These are phyloP conservation scores for Coemansia sp. DNA, from an alignment of 192 early-diverging fungal genomes.

Conservation along the genomic window DNA sequence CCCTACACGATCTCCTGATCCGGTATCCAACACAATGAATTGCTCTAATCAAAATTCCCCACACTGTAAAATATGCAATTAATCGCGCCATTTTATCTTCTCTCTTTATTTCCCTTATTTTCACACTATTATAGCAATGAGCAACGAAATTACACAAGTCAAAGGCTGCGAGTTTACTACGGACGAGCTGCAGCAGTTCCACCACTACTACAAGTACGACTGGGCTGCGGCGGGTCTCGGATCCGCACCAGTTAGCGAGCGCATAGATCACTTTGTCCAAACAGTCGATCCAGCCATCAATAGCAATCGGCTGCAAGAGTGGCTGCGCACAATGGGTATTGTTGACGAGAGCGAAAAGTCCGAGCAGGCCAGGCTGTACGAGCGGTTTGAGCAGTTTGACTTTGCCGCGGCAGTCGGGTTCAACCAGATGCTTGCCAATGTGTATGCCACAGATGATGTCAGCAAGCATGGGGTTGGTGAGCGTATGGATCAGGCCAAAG, in stretches of 20 bases:
- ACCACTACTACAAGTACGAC: slow-evolving; percentile 35
- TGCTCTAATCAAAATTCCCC: neutral
- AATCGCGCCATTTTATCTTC: neutral
- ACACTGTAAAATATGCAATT: neutral
- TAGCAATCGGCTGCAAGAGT: slow-evolving; percentile 21
- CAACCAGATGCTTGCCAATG: slow-evolving; percentile 25
- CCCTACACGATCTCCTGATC: too few species aligned
- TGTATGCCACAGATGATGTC: slow-evolving; percentile 14
- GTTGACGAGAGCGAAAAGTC: slow-evolving; percentile 14
- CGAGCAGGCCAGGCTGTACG: slow-evolving; percentile 16
- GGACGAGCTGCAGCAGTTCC: slow-evolving; percentile 50
- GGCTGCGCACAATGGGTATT: slow-evolving; percentile 43
- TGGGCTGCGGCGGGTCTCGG: slow-evolving; percentile 15
- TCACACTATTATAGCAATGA: slow-evolving; percentile 6
- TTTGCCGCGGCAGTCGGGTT: slow-evolving; percentile 41
- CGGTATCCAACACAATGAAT: too few species aligned
- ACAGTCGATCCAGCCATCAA: slow-evolving; percentile 13
- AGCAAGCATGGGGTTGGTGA: slow-evolving; percentile 28
- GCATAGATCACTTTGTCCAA: slow-evolving; percentile 26
- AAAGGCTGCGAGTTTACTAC: slow-evolving; percentile 43
- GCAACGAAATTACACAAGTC: slow-evolving; percentile 32
- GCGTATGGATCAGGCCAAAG: slow-evolving; percentile 45
- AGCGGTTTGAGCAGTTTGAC: slow-evolving; percentile 38
- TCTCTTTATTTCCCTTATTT: neutral
- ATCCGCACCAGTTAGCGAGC: slow-evolving; percentile 10